phyloP scores from a whole-genome alignment of 116 monocot species.

The Dioscorea cayenensis region DNA sequence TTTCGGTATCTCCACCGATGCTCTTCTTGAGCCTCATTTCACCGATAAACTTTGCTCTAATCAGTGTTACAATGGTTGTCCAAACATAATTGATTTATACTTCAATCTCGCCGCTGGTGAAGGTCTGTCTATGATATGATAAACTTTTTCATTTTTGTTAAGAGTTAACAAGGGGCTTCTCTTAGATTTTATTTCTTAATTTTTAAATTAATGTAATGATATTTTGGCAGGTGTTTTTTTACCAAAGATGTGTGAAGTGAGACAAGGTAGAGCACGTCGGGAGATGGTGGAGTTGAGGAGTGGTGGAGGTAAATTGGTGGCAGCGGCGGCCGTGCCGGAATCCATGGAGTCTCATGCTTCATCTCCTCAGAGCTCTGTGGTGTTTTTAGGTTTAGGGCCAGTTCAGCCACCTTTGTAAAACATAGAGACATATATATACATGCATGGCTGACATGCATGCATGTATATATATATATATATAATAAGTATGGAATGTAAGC shows the following conservation, averaged over 20 bases:
- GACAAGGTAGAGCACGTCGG: not conserved
- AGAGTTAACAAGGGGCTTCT: no score
- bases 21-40: slow-evolving; percentile 24
- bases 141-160: not conserved
- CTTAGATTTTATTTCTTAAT: not conserved
- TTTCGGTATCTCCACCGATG: slow-evolving; percentile 37
- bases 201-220: not conserved
- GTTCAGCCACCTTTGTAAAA: not conserved
- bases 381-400: not conserved
- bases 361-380: not conserved
- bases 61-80: slow-evolving; percentile 24
- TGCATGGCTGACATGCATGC: no score
- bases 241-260: slow-evolving; percentile 14
- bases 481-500: no score
- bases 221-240: slow-evolving; percentile 13
- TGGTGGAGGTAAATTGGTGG: not conserved
- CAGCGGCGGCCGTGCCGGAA: not conserved
- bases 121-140: slow-evolving; percentile 14
- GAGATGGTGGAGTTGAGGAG: slow-evolving; percentile 13
- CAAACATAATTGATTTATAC: slow-evolving; percentile 43
- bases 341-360: not conserved
- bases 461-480: no score
- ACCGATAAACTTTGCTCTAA: slow-evolving; percentile 32
- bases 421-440: no score
- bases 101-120: slow-evolving; percentile 50